Conservation (phyloP, 768 basidiomycete species). For the Lentinula boryana region DNA sequence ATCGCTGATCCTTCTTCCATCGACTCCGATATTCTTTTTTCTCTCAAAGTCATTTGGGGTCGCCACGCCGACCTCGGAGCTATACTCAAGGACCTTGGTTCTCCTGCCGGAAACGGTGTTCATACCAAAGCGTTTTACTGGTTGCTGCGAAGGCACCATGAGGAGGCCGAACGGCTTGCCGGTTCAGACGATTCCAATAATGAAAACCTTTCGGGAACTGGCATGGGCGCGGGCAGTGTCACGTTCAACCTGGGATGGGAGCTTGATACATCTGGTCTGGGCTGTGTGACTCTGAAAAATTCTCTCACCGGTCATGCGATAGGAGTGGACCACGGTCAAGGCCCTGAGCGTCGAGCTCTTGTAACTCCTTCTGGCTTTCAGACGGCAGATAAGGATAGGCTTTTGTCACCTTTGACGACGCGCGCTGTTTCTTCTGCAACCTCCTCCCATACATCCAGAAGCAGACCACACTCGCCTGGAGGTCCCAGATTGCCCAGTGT, state of each 20-base stretch:
- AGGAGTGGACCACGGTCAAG: slow-evolving; percentile 2
- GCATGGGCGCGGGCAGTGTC: slow-evolving; percentile 17
- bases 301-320: slow-evolving; percentile 17
- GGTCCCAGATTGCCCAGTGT: slow-evolving; percentile 1
- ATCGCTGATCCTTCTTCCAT: slow-evolving; percentile 64
- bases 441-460: slow-evolving; percentile 19
- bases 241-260: slow-evolving; percentile 35
- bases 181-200: slow-evolving; percentile 19
- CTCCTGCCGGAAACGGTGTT: slow-evolving; percentile 61
- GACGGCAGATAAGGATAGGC: slow-evolving; percentile 18
- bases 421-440: slow-evolving; percentile 8
- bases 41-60: slow-evolving; percentile 80
- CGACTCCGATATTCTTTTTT: slow-evolving; percentile 71
- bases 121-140: slow-evolving; percentile 90
- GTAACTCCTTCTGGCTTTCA: not conserved
- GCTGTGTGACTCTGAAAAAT: slow-evolving; percentile 17
- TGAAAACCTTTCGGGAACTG: slow-evolving; percentile 9
- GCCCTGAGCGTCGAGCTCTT: not conserved
- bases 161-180: slow-evolving; percentile 51
- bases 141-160: slow-evolving; percentile 70
- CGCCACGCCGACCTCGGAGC: slow-evolving; percentile 54
- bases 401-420: slow-evolving; percentile 6
- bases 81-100: slow-evolving; percentile 63
- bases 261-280: slow-evolving; percentile 20
- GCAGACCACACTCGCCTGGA: not conserved